phyloP scores from a whole-genome alignment of 2,329 filamentous ascomycete species.

The Fusarium buharicum region DNA sequence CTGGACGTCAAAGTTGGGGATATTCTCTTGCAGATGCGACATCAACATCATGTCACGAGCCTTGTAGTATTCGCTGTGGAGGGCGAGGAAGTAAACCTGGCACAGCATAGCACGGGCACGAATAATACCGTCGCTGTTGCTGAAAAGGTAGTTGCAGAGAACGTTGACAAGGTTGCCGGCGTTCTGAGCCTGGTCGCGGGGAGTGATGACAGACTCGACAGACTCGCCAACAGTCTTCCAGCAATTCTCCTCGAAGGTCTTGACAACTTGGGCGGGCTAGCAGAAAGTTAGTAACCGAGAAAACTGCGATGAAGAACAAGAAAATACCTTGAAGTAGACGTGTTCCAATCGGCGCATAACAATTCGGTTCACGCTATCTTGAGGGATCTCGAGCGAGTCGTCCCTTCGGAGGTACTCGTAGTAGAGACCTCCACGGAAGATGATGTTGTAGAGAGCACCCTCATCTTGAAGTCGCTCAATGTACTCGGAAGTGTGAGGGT shows the following conservation, averaged over 20 bases:
- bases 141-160: slow-evolving; percentile 95
- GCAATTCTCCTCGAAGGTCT: slow-evolving; percentile 91
- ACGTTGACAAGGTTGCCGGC: slow-evolving; percentile 81
- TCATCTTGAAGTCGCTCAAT: slow-evolving; percentile 95
- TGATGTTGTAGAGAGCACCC: slow-evolving; percentile 87
- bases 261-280: slow-evolving; percentile 87
- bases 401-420: slow-evolving; percentile 82
- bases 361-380: slow-evolving; percentile 91
- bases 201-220: slow-evolving; percentile 83
- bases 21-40: slow-evolving; percentile 98
- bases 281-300: slow-evolving; percentile 15
- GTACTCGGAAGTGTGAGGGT: slow-evolving; percentile 98
- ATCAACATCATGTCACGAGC: slow-evolving; percentile 99
- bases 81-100: slow-evolving; percentile 97
- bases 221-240: slow-evolving; percentile 81
- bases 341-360: slow-evolving; percentile 96
- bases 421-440: slow-evolving; percentile 89
- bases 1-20: slow-evolving; percentile 94
- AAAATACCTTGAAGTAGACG: slow-evolving; percentile 91
- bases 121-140: slow-evolving; percentile 93
- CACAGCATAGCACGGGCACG: slow-evolving; percentile 96
- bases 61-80: slow-evolving; percentile 98
- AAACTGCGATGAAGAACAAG: slow-evolving; percentile 76
- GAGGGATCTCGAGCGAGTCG: slow-evolving; percentile 74
- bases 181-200: slow-evolving; percentile 74